phyloP scores from a whole-genome alignment of 805 yeast genomes.

The Saccharomycopsis schoenii region DNA sequence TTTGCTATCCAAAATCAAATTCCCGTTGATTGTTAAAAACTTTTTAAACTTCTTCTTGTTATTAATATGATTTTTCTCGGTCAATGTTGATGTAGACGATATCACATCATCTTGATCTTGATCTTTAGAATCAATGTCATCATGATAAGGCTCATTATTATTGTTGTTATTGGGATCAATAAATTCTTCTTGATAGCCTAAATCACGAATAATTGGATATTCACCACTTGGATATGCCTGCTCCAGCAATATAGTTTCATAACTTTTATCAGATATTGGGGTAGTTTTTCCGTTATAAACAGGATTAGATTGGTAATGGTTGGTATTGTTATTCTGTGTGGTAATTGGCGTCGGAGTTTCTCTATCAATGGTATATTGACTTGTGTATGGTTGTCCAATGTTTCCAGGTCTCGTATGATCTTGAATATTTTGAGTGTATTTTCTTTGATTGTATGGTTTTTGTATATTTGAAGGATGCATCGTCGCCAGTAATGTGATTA shows the following conservation, averaged over 20 bases:
- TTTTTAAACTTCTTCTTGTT: slow-evolving; percentile 1
- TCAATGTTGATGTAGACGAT: not conserved
- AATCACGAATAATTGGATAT: not conserved
- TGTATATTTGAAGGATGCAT: not conserved
- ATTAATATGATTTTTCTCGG: not conserved
- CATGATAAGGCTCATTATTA: not conserved
- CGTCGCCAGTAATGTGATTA: not conserved
- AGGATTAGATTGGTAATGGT: not conserved
- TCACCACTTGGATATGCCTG: not conserved
- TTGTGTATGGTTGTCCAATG: not conserved
- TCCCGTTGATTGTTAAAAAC: slow-evolving; percentile 39
- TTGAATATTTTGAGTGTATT: not conserved
- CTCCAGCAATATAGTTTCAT: not conserved
- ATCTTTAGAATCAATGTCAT: not conserved
- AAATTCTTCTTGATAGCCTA: not conserved
- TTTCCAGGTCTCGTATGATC: not conserved
- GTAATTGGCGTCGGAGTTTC: not conserved
- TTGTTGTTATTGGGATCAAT: not conserved
- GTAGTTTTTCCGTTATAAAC: not conserved
- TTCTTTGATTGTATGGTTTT: not conserved
- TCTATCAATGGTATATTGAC: no score
- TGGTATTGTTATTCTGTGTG: not conserved
- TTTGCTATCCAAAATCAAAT: slow-evolving; percentile 81
- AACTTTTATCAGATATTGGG: not conserved
- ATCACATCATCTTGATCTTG: not conserved